Percentiles rank a stretch among this genome's conserved stretches.
Evolutionary conservation across 768 basidiomycete genomes (phyloP).

Genomic region (Lentinula edodes): DNA sequence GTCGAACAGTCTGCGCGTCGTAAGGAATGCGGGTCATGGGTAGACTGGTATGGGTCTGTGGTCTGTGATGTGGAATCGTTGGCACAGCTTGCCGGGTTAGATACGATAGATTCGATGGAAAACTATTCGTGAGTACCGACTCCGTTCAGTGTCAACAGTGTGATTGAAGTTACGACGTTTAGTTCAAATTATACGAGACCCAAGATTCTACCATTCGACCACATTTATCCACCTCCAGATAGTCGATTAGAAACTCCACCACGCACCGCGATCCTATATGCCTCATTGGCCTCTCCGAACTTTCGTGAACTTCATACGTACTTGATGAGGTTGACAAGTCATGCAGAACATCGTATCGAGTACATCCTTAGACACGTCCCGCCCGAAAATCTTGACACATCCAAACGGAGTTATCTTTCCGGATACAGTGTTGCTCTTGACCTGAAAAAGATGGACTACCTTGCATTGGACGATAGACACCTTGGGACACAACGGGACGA

Average conservation of each 20-base stretch:
- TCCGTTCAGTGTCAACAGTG: not conserved
- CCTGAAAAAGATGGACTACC: constrained; percentile 95
- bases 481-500: constrained; percentile 16
- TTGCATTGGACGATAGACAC: constrained; percentile 82
- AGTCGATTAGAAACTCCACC: constrained; percentile 40
- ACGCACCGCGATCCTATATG: constrained; percentile 76
- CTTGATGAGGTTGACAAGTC: constrained; percentile 45
- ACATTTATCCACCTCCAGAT: constrained; percentile 52
- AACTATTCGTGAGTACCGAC: constrained; percentile 21
- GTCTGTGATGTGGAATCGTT: constrained; percentile 65
- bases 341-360: constrained; percentile 45
- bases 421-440: constrained; percentile 93
- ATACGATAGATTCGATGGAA: constrained; percentile 39
- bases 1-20: constrained; percentile 16
- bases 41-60: constrained; percentile 76
- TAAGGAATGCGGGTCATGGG: constrained; percentile 62
- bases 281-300: constrained; percentile 53
- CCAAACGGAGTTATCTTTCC: constrained; percentile 47
- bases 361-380: constrained; percentile 76
- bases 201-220: constrained; percentile 70
- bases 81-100: constrained; percentile 42
- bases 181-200: constrained; percentile 33
- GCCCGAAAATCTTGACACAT: constrained; percentile 19
- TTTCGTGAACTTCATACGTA: constrained; percentile 69
- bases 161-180: not conserved